Percentiles rank a stretch among this genome's conserved stretches.
phyloP scores from a whole-genome alignment of 352 stramenopile species.

The Phytophthora foliorum region DNA sequence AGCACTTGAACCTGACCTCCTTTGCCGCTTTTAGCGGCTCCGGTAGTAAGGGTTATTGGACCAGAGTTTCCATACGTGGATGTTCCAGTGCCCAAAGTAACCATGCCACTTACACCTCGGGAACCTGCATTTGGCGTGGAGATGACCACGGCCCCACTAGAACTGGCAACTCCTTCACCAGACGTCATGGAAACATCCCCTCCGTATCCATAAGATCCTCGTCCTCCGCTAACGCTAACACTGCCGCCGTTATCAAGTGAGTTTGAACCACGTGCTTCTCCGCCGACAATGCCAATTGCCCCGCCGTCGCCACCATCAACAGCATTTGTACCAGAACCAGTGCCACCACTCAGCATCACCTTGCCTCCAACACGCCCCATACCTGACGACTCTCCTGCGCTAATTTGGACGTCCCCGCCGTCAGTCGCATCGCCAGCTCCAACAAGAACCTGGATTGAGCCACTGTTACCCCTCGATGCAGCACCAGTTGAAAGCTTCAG shows the following conservation, averaged over 20 bases:
- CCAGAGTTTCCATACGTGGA: conserved; percentile 70
- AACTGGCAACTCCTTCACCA: conserved; percentile 61
- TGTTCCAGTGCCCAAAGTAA: conserved; percentile 48
- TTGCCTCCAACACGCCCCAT: conserved; percentile 63
- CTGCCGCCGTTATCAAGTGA: conserved; percentile 91
- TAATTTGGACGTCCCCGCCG: conserved; percentile 68
- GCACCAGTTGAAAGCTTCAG: conserved; percentile 55
- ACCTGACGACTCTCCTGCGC: conserved; percentile 68
- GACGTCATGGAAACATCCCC: conserved; percentile 59
- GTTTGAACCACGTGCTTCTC: conserved; percentile 89
- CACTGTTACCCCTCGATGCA: conserved; percentile 67
- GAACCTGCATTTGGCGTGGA: conserved; percentile 57
- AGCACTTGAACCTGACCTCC: conserved; percentile 61
- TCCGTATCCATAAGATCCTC: conserved; percentile 68
- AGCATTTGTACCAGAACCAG: conserved; percentile 75
- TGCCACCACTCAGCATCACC: conserved; percentile 56
- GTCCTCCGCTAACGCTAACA: conserved; percentile 83
- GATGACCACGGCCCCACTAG: conserved; percentile 62
- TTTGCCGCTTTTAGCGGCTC: conserved; percentile 54
- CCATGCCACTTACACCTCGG: conserved; percentile 59
- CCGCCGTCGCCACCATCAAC: conserved; percentile 93
- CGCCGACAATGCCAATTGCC: conserved; percentile 82
- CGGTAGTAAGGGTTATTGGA: conserved; percentile 60
- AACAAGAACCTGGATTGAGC: conserved; percentile 64
- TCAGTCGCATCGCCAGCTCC: conserved; percentile 65